Percentiles rank a stretch among this genome's conserved stretches.
phyloP scores from a whole-genome alignment of 805 yeast species.

The Lipomyces kockii region DNA sequence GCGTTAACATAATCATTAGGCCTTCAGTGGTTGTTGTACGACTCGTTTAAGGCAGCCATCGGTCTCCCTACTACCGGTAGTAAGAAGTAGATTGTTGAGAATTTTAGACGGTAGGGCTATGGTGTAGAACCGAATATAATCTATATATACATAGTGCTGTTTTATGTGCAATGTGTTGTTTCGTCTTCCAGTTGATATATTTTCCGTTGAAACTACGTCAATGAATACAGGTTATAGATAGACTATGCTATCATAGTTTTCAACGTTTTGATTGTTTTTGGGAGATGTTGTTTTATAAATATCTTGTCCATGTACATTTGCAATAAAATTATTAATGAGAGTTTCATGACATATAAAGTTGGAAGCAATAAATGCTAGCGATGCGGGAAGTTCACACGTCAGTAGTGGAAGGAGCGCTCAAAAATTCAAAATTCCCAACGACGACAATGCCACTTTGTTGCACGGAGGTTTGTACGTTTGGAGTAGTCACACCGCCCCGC shows the following conservation, averaged over 20 bases:
- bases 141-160: not conserved
- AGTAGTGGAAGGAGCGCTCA: too few relatives aligned
- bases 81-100: conserved; percentile 31
- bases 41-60: conserved; percentile 89
- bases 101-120: not conserved
- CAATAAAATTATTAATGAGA: not conserved
- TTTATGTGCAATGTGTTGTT: not conserved
- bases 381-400: too few relatives aligned
- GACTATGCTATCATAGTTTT: not conserved
- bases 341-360: not conserved
- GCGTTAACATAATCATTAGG: conserved; percentile 43
- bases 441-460: not conserved
- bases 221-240: conserved; percentile 1
- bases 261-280: not conserved
- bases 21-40: conserved; percentile 95
- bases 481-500: not conserved
- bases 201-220: not conserved
- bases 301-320: not conserved
- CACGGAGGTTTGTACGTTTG: not conserved
- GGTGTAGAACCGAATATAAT: not conserved
- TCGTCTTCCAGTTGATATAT: not conserved
- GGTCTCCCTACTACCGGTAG: conserved; percentile 95
- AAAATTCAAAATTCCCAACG: not conserved
- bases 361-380: too few relatives aligned
- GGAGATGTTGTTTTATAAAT: not conserved